phyloP scores from a whole-genome alignment of 768 basidiomycete species.

The Mycena latifolia region DNA sequence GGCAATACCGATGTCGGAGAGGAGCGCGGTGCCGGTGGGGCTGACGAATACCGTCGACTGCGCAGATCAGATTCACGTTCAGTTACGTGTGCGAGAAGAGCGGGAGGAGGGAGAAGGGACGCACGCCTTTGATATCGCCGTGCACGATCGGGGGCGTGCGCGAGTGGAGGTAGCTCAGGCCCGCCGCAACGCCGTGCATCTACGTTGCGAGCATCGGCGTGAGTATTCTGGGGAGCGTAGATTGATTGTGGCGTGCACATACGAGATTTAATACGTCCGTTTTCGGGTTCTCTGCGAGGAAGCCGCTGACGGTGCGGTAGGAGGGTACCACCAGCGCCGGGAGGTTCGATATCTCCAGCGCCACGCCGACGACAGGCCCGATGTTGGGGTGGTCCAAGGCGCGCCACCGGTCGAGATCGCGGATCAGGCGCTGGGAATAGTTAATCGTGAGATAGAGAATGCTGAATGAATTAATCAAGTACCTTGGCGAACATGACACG shows the following conservation, averaged over 20 bases:
- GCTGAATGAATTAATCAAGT: neutral
- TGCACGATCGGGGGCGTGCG: slow-evolving; percentile 54
- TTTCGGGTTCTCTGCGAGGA: neutral
- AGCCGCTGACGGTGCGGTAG: slow-evolving; percentile 10
- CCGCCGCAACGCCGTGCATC: slow-evolving; percentile 53
- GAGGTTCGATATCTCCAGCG: slow-evolving; percentile 31
- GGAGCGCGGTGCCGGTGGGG: slow-evolving; percentile 41
- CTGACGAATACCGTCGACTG: slow-evolving; percentile 54
- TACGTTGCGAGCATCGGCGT: slow-evolving; percentile 29
- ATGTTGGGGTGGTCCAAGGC: slow-evolving; percentile 33
- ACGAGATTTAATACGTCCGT: slow-evolving; percentile 25
- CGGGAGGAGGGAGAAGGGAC: slow-evolving; percentile 21
- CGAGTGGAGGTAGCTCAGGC: slow-evolving; percentile 53
- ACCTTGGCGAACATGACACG: slow-evolving; percentile 30
- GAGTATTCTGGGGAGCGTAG: neutral
- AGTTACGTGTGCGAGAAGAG: neutral
- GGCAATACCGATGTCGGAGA: slow-evolving; percentile 51
- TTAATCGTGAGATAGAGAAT: neutral
- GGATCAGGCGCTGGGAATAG: slow-evolving; percentile 22
- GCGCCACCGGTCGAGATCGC: slow-evolving; percentile 31
- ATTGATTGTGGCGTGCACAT: neutral
- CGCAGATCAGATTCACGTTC: slow-evolving; percentile 27
- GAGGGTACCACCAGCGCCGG: slow-evolving; percentile 29
- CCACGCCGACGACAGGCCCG: slow-evolving; percentile 24
- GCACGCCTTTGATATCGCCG: slow-evolving; percentile 58